Base-by-base conservation (phyloP, 345 rosid species). In the Combretum micranthum region DNA sequence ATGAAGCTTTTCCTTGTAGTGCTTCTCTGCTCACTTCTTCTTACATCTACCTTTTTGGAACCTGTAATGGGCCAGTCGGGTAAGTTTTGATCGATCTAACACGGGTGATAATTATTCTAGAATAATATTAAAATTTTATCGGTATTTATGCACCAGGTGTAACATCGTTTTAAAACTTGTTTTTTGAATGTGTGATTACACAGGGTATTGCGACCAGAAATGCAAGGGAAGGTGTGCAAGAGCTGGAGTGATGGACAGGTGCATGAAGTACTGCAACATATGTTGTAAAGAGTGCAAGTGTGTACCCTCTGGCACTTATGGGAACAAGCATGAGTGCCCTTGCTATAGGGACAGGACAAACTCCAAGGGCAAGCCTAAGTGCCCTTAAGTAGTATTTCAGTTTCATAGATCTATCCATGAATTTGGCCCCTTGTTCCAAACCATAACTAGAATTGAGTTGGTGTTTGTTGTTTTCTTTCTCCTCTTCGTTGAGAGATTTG, bases 281-380 rank as follows among this genome's bases (percentile, higher is more conserved):
- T 80, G 84, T 60, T 80, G 84, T 50, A 53, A n/a, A 20, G 53
- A 66, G 64, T 80, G 84, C 79, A 65, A 69, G 59, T 80, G 85
- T 65, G 85, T 80, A 22, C 85, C 85, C 32, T 76, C 81, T 47
- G 77, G 81, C 58, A 76, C 81, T 21, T 64, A 64, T n/a, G 73
- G 78, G 25, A 69, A 70, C 78, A 77, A 73, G 64, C 59, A 63
- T 46, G 64, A 77, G 65, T 77, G 81, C 70, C 78, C 81, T 64
- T 77, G 81, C 56, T 77, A 77, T 45, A 65, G 73, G 23, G 71
- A 70, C 69, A 43, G 52, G 59, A 64, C 51, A 61, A 70, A 55
- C 71, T 66, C 75, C 64, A 67, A 77, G 66, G 81, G 76, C 64
- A 32, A 52, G 13, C 65, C 76, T 53, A 73, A 73, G 68, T 77